Evolutionary conservation across 202 grass and related monocot species (phyloP).

Genomic region (Saccharum hybrid): DNA sequence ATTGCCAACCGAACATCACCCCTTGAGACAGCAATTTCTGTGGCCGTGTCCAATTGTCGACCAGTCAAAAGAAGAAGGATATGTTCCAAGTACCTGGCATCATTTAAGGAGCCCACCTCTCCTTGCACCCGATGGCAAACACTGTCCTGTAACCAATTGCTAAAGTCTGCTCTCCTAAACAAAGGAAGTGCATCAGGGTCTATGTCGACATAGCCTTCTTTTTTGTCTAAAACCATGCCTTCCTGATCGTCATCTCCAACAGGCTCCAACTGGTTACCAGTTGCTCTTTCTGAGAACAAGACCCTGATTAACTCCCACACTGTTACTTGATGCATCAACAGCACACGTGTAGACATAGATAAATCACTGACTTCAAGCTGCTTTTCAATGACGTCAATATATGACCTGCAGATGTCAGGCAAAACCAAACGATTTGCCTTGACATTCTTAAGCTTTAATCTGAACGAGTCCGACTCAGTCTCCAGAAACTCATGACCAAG

Average conservation of each 20-base stretch:
- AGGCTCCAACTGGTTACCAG: constrained; percentile 49
- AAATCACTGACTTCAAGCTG: constrained; percentile 68
- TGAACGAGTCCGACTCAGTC: constrained; percentile 55
- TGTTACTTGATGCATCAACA: constrained; percentile 84
- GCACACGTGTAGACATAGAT: constrained; percentile 62
- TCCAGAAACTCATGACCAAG: constrained; percentile 61
- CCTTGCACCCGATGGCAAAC: constrained; percentile 85
- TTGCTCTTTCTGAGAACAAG: constrained; percentile 72
- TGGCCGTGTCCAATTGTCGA: constrained; percentile 78
- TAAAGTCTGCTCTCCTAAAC: constrained; percentile 84
- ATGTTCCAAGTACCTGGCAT: constrained; percentile 76
- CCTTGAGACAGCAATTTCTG: constrained; percentile 79
- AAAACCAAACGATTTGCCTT: constrained; percentile 65
- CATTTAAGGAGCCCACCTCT: constrained; percentile 72
- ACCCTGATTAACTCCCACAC: constrained; percentile 93
- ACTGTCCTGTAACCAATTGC: constrained; percentile 87
- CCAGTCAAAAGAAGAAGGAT: constrained; percentile 86
- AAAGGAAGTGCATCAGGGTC: constrained; percentile 82
- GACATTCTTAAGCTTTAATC: constrained; percentile 83
- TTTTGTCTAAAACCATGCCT: constrained; percentile 81
- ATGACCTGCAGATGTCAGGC: constrained; percentile 80
- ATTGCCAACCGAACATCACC: constrained; percentile 81
- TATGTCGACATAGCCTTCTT: constrained; percentile 63
- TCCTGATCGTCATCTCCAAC: constrained; percentile 64
- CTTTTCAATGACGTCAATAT: constrained; percentile 84